Evolutionary conservation across 78 protist genomes (phyloP).

Genomic region (Carpediemonas membranifera): DNA sequence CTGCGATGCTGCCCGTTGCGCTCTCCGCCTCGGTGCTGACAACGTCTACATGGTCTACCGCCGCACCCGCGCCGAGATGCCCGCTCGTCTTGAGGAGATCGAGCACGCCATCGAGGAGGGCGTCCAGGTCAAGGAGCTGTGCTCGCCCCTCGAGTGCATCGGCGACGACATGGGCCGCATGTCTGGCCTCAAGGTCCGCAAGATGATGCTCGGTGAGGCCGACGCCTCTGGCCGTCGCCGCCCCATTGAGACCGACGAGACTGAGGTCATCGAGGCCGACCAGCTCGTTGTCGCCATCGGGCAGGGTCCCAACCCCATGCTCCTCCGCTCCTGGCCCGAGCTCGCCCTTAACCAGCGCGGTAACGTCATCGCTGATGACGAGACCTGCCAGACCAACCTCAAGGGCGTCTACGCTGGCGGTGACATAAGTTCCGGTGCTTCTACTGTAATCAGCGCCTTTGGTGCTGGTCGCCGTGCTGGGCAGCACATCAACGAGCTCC

Average conservation of each 20-base stretch:
- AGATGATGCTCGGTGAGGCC: not conserved
- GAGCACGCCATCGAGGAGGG: conserved; percentile 59
- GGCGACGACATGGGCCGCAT: not conserved
- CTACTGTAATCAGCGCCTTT: conserved; percentile 78
- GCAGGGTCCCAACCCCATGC: not conserved
- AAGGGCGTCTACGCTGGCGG: conserved; percentile 72
- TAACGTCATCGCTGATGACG: not conserved
- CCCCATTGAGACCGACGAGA: not conserved
- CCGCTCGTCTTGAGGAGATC: conserved; percentile 34
- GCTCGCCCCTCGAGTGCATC: not conserved
- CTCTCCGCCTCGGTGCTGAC: conserved; percentile 72
- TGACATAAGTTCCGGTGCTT: conserved; percentile 49
- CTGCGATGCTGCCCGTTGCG: conserved; percentile 1
- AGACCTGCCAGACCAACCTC: not conserved
- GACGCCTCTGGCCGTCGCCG: not conserved
- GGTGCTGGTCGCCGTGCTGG: conserved; percentile 84
- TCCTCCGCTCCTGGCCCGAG: not conserved
- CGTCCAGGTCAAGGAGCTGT: conserved; percentile 46
- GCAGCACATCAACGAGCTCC: conserved; percentile 47
- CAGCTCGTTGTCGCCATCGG: not conserved
- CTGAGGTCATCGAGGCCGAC: not conserved
- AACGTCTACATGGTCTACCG: conserved; percentile 72
- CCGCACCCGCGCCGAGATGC: conserved; percentile 61
- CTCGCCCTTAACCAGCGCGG: not conserved
- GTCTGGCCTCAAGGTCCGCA: not conserved